Evolutionary conservation across 305 asterid genomes (phyloP).

Genomic region (Petunia hybrid): DNA sequence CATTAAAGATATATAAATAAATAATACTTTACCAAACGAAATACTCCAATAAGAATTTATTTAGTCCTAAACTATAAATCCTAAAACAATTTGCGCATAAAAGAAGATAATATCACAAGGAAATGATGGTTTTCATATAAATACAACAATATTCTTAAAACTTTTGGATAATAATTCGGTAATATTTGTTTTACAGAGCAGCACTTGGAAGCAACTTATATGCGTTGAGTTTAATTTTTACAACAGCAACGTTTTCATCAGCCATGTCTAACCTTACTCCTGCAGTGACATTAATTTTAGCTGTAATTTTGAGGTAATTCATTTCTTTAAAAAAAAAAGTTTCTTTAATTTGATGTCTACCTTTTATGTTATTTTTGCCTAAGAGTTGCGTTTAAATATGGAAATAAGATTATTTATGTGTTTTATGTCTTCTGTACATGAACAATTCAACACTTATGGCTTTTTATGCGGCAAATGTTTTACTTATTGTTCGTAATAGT

Average conservation of each 20-base stretch:
- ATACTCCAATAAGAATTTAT: too few relatives aligned
- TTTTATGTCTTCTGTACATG: too few relatives aligned
- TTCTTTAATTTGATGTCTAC: background rate
- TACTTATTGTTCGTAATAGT: background rate
- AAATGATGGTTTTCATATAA: too few relatives aligned
- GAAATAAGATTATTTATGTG: too few relatives aligned
- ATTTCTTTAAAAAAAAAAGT: background rate
- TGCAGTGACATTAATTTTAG: conserved; percentile 44
- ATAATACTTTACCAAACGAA: too few relatives aligned
- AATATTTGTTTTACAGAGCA: conserved; percentile 33
- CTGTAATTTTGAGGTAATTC: conserved; percentile 41
- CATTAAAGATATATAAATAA: too few relatives aligned
- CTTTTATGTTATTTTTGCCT: background rate
- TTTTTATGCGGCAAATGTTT: too few relatives aligned
- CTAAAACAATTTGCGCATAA: too few relatives aligned
- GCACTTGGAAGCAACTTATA: conserved; percentile 45
- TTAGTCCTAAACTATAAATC: too few relatives aligned
- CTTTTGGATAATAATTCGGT: background rate
- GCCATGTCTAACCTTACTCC: conserved; percentile 48
- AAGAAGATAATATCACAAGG: too few relatives aligned
- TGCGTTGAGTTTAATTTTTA: conserved; percentile 43
- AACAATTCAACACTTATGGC: too few relatives aligned
- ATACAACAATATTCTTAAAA: too few relatives aligned
- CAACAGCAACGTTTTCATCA: conserved; percentile 47
- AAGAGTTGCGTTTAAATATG: background rate